These are phyloP conservation scores for Cryptococcus sp. DNA, from an alignment of 1,284 basidiomycete species.

Conservation along the genomic window DNA sequence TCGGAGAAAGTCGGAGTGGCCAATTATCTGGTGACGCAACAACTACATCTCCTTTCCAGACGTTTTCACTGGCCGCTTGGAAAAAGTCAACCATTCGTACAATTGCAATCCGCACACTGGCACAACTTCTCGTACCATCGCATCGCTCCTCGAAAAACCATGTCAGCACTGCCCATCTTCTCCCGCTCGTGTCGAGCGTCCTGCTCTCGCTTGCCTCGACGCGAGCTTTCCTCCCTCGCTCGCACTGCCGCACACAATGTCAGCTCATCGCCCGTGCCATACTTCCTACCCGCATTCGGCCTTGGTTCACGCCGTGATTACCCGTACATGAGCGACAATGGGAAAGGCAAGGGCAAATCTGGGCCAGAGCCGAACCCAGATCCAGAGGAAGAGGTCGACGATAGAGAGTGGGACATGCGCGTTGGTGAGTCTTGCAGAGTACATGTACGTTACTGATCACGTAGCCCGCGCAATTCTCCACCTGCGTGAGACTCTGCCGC, in stretches of 20 bases:
- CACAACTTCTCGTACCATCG: not conserved
- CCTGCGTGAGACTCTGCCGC: conserved; percentile 49
- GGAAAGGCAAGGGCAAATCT: conserved; percentile 27
- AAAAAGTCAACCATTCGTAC: not conserved
- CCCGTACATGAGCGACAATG: not conserved
- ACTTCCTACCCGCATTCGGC: conserved; percentile 31
- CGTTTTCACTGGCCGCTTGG: too few relatives aligned
- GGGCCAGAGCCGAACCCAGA: conserved; percentile 10
- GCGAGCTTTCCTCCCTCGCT: conserved; percentile 5
- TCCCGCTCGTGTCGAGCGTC: conserved; percentile 21
- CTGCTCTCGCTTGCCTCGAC: conserved; percentile 19
- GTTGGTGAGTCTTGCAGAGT: conserved; percentile 36
- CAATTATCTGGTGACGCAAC: too few relatives aligned
- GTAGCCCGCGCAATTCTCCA: conserved; percentile 50
- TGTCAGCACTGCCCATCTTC: conserved; percentile 12
- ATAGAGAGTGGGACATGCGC: conserved; percentile 52
- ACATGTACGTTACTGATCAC: not conserved
- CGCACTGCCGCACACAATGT: conserved; percentile 10
- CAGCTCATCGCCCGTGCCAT: conserved; percentile 21
- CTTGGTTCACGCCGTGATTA: not conserved
- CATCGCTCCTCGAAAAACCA: not conserved
- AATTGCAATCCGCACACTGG: not conserved
- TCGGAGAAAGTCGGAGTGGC: too few relatives aligned
- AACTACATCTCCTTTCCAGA: too few relatives aligned
- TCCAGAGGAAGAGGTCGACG: conserved; percentile 44